Base-by-base conservation (phyloP, 352 stramenopile genomes). In the Blastocystis hominis region DNA sequence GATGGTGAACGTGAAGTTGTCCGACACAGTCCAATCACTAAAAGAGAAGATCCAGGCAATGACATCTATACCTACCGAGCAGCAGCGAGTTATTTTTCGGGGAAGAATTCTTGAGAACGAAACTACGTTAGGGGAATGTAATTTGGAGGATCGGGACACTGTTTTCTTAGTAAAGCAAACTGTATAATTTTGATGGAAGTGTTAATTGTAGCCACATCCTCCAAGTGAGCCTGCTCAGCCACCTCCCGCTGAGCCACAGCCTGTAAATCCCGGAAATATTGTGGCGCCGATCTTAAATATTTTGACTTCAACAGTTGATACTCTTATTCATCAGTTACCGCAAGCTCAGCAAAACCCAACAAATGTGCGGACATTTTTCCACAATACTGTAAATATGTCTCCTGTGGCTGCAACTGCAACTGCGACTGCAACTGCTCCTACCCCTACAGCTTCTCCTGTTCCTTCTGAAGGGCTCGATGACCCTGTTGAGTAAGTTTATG, bases 91-190 rank as follows among this genome's bases (percentile, higher is more conserved):
- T 20, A 78, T 78, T 15, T 78, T 61, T 38, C 68, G 68, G 7
- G 68, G 68, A 46, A 55, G 68, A 78, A 30, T 78, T n/a, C 68
- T 78, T 38, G 10, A n/a, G 3, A 34, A 78, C 53, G 68, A 78
- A 4, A 36, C 44, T 40, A 78, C 68, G 13, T 55, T 78, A 46
- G 5, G 5, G 3, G 68, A 78, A 38, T 61, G 68, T 46, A 78
- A 55, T 61, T 36, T 78, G 15, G 68, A 62, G 13, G 30, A 56
- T 17, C 24, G 62, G 10, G 59, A 46, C 47, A 46, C 47, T 13
- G 46, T 78, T 17, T 62, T 78, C 40, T 15, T 78, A 3, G 68
- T 78, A 30, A 78, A 62, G 40, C 68, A 78, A 30, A 78, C 10
- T 78, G 68, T 62, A 55, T 3, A 10, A 17, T 9, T 69, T 10